Percentiles rank a stretch among this genome's conserved stretches.
Conservation (phyloP, 1,284 basidiomycete species). For the Puccinia hordei region DNA sequence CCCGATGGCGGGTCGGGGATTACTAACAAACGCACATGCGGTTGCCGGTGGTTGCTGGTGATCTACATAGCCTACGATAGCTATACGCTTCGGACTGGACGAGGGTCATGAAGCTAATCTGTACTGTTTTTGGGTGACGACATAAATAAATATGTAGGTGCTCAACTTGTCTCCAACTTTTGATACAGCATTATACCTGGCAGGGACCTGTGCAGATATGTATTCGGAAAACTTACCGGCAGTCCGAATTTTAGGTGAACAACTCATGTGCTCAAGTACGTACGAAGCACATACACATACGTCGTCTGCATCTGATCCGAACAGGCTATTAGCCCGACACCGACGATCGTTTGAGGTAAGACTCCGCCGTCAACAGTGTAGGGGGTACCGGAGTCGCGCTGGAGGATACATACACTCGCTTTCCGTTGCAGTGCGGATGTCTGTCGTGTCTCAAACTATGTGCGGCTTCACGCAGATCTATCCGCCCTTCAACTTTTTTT, state of each 20-base stretch:
- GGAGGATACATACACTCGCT: slow-evolving; percentile 34
- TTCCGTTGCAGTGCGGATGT: slow-evolving; percentile 28
- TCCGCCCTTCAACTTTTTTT: slow-evolving; percentile 28
- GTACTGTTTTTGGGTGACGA: background rate
- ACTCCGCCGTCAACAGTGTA: background rate
- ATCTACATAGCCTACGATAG: background rate
- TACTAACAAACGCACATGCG: slow-evolving; percentile 3
- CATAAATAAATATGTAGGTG: background rate
- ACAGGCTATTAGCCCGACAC: slow-evolving; percentile 34
- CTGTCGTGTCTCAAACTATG: slow-evolving; percentile 34
- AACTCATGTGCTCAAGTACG: slow-evolving; percentile 33
- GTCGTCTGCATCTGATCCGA: slow-evolving; percentile 6
- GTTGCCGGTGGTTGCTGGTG: background rate
- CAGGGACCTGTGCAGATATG: background rate
- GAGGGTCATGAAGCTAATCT: slow-evolving; percentile 6
- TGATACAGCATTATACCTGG: background rate
- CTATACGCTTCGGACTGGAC: background rate
- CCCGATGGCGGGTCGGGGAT: slow-evolving; percentile 5
- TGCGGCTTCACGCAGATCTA: slow-evolving; percentile 43
- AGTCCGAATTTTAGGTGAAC: background rate
- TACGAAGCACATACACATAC: slow-evolving; percentile 28
- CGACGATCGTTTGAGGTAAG: slow-evolving; percentile 23
- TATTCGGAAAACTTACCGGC: slow-evolving; percentile 9
- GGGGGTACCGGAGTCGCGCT: slow-evolving; percentile 15
- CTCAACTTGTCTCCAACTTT: background rate